Percentiles rank a stretch among this genome's conserved stretches.
Conservation (phyloP, 495 filamentous ascomycete genomes). For the Talaromyces nanjingensis region DNA sequence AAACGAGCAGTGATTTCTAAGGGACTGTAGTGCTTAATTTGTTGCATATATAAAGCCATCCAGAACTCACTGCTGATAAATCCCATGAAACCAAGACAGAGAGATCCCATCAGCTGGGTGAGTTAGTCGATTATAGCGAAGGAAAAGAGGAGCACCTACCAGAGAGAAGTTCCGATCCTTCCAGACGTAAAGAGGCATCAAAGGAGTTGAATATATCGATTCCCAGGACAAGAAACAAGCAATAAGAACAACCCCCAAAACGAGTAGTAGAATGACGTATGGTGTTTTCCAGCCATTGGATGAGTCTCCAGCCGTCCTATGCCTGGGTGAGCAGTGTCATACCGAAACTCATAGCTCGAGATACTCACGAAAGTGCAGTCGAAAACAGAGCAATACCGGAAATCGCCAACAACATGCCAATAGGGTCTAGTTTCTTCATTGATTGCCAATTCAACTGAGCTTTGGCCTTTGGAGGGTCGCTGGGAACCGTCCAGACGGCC, state of each 20-base stretch:
- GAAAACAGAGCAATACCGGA: conserved; percentile 59
- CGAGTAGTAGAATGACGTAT: conserved; percentile 58
- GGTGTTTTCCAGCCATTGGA: conserved; percentile 59
- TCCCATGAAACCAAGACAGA: conserved; percentile 30
- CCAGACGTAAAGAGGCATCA: conserved; percentile 37
- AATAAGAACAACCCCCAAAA: conserved; percentile 53
- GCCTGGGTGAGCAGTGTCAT: background rate
- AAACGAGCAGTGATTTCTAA: conserved; percentile 46
- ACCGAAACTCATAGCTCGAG: background rate
- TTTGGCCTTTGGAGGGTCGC: conserved; percentile 34
- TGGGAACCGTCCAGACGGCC: conserved; percentile 59
- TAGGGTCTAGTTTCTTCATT: conserved; percentile 54
- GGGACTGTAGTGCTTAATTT: conserved; percentile 31
- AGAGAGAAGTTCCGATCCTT: conserved; percentile 31
- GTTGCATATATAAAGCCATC: conserved; percentile 37
- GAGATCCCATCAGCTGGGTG: conserved; percentile 22
- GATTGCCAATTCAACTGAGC: conserved; percentile 36
- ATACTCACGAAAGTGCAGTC: conserved; percentile 52
- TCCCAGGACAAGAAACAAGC: conserved; percentile 59
- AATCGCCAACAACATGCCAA: conserved; percentile 58
- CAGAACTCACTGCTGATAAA: conserved; percentile 29
- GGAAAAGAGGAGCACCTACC: conserved; percentile 12
- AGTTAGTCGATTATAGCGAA: background rate
- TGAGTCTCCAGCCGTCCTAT: conserved; percentile 42
- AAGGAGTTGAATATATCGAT: conserved; percentile 21